Evolutionary conservation across 2,329 filamentous ascomycete species (phyloP), one percentile per base, ranked within the genome.

Genomic region (Fusarium temperatum): DNA sequence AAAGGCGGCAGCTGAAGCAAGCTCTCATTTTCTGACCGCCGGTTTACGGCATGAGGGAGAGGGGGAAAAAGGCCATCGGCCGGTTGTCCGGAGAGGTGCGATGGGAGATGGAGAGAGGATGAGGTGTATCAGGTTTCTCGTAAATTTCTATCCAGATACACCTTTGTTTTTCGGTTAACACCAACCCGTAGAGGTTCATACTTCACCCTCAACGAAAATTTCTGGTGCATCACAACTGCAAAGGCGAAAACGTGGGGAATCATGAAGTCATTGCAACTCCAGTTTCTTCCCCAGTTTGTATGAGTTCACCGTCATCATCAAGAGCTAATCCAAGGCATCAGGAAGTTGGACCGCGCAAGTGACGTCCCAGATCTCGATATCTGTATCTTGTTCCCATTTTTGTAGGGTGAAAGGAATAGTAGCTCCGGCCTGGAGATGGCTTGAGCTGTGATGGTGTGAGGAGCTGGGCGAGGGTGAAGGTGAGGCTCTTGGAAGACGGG

Each of bases 341-440:
- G 44, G 44, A 35, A 35, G 35, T 53, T 53, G 14, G 51, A 41
- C 67, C 28, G 54, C 47, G 64, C 44, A 39, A 70, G 62, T 72
- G 74, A 66, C 66, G 72, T 72, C 44, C 53, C 45, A 61, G 66
- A 75, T 77, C 75, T 74, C 75, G 75, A 77, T 77, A 68, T 50
- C 44, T 51, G 54, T 56, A 60, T 44, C 42, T 26, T 63, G 36
- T 55, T 68, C 41, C 69, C 70, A 60, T 51, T 70, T 73, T 58
- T 53, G 54, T n/a, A 42, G 44, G 42, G 57, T 54, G 38, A 53
- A 63, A 67, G 73, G 73, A 67, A 70, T 45, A 76, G 42, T 58
- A 69, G 60, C 60, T 76, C 64, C 63, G 71, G 58, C 30, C 48
- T 58, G 30, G 45, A 26, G 38, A 44, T 66, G 63, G 65, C 48